Evolutionary conservation across 2,329 filamentous ascomycete species (phyloP), one percentile per base, ranked within the genome.

Genomic region (Aspergillus luchuensis): DNA sequence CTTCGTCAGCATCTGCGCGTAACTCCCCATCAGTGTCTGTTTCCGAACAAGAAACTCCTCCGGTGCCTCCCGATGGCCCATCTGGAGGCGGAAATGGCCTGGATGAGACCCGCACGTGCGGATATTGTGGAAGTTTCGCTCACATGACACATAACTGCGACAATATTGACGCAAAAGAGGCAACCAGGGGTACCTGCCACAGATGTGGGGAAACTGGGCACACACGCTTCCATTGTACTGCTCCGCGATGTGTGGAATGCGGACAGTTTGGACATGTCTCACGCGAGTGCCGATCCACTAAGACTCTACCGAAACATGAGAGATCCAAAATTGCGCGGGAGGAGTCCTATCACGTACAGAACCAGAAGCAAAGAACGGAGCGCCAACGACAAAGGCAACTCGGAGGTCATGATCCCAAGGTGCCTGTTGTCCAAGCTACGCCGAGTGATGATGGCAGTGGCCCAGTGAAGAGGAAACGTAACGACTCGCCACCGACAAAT

Each of bases 131-230:
- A 36, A 81, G 78, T 57, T 75, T 73, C 60, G 66, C 71, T 8
- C 80, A 82, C 64, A 76, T 76, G 63, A 79, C 76, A 1, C 71
- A 72, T 54, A 76, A 78, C 48, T 82, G 80, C 59, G 78, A 82
- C 57, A 81, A 82, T 61, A 62, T 68, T 8, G 77, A 77, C 11
- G 79, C 78, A 10, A 72, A 76, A 60, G 71, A 72, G 36, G 70
- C 70, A 11, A 69, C 71, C 33, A 70, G 72, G 45, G 78, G 78
- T 21, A 74, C 65, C 52, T 82, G 81, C 62, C 72, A 69, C 61
- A 74, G 81, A 59, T 83, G 81, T 58, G 72, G 75, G 17, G 61
- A 67, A 23, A 55, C 70, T 23, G 76, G 76, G 7, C 80, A 82
- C 63, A 73, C 63, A 5, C 76, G 72, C 39, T 58, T 60, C 8